Base-by-base conservation (phyloP, 164 flowering plant genomes). In the Magnolia kwangsiensis region DNA sequence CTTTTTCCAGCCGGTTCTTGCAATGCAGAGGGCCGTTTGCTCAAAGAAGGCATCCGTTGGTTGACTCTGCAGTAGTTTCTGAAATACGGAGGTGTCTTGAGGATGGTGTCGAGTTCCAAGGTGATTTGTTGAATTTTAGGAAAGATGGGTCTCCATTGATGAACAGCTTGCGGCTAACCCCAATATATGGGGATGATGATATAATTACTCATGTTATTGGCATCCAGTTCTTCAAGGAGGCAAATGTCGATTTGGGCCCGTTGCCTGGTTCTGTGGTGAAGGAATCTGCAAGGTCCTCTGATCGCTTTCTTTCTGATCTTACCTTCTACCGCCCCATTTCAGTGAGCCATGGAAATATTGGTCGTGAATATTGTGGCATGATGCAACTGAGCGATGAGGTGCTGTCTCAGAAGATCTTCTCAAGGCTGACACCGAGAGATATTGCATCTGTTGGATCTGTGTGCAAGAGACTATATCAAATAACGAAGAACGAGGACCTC, bases 11-110 rank as follows among this genome's bases (percentile, higher is more conserved):
- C 86, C 98, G 96, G 21, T 94, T 94, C 88, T 81, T 94, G 88
- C 97, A 94, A 77, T 91, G 87, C 80, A 83, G 97, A 83, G 97
- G 97, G 20, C 98, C 98, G 65, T 91, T 88, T 86, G 97, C 98
- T 64, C 92, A 92, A 85, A 89, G 97, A 84, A 89, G 97, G 82
- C 98, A 94, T 80, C 93, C 97, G 11, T 79, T 90, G 76, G 98
- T 92, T 74, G 95, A 95, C 76, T 88, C 93, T 19, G 50, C 89
- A 5, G 91, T 92, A 10, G 90, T 92, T 80, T 81, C 97, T 51
- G 92, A 95, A 83, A 92, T 95, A 29, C 80, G 89, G 80, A 88
- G 88, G 87, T 95, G 96, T 76, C 89, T 91, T 27, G 94, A 90
- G 13, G 92, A 88, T 78, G 98, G 98, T 63, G 81, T 86, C 80